These are phyloP conservation scores for Suillus alpinus DNA, from an alignment of 768 basidiomycete genomes.

Conservation along the genomic window DNA sequence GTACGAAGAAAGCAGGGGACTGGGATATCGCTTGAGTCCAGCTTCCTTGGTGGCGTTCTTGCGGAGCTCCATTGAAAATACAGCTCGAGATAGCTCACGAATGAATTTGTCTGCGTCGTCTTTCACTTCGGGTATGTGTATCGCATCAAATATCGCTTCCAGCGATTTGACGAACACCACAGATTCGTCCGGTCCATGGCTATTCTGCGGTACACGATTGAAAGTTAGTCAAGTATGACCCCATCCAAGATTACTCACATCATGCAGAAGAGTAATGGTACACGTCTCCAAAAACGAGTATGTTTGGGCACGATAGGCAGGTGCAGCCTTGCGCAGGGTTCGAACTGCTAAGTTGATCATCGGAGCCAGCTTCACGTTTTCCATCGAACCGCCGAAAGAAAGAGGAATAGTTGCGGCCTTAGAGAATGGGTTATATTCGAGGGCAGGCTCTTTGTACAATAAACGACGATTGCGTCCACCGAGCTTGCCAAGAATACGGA, in stretches of 20 bases:
- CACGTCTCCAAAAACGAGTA: slow-evolving; percentile 72
- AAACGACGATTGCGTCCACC: slow-evolving; percentile 92
- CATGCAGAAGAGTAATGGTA: slow-evolving; percentile 66
- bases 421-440: slow-evolving; percentile 69
- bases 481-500: slow-evolving; percentile 93
- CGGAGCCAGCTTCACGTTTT: slow-evolving; percentile 65
- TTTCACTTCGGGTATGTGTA: slow-evolving; percentile 66
- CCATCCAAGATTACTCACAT: slow-evolving; percentile 48
- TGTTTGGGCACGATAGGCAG: slow-evolving; percentile 53
- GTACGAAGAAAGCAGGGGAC: slow-evolving; percentile 60
- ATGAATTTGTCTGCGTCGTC: slow-evolving; percentile 70
- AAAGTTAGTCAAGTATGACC: neutral
- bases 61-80: slow-evolving; percentile 75
- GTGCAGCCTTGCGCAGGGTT: slow-evolving; percentile 50
- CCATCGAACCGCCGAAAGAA: slow-evolving; percentile 66
- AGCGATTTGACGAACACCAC: slow-evolving; percentile 66
- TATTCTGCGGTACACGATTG: slow-evolving; percentile 45
- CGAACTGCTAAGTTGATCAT: slow-evolving; percentile 63
- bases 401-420: slow-evolving; percentile 69
- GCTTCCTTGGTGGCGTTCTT: slow-evolving; percentile 54
- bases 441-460: slow-evolving; percentile 72
- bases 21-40: slow-evolving; percentile 51
- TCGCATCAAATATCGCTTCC: slow-evolving; percentile 76
- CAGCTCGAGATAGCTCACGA: slow-evolving; percentile 60
- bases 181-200: slow-evolving; percentile 70